phyloP scores from a whole-genome alignment of 345 rosid genomes.

The Citrus australasica region DNA sequence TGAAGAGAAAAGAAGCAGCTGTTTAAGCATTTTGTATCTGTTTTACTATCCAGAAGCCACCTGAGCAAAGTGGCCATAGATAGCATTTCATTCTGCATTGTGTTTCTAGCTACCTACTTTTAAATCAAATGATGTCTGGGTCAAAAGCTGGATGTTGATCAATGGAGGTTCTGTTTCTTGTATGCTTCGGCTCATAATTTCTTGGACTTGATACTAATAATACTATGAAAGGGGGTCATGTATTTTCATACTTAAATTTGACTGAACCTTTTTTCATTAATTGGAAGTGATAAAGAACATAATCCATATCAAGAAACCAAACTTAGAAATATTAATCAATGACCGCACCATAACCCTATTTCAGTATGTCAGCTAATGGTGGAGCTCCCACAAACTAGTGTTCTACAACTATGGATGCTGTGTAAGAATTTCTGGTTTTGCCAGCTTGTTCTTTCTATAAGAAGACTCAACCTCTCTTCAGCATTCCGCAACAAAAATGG shows the following conservation, averaged over 20 bases:
- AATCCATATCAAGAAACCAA: conserved; percentile 1
- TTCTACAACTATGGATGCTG: conserved; percentile 32
- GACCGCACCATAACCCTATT: conserved; percentile 33
- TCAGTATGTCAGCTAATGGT: conserved; percentile 24
- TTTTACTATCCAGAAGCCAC: conserved; percentile 8
- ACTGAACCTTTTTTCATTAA: conserved; percentile 2
- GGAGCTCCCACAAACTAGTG: conserved; percentile 41
- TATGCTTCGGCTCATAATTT: not conserved
- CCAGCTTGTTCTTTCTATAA: conserved; percentile 15
- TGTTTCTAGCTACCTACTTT: not conserved
- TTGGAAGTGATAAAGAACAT: not conserved
- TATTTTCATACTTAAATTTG: not conserved
- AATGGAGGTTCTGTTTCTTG: not conserved
- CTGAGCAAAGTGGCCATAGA: conserved; percentile 15
- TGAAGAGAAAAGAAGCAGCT: conserved; percentile 8
- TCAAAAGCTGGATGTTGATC: conserved; percentile 3
- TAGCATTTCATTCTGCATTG: conserved; percentile 4
- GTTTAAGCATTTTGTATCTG: not conserved
- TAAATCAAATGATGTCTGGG: not conserved
- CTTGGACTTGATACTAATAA: not conserved
- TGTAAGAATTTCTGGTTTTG: conserved; percentile 39
- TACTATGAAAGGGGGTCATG: not conserved
- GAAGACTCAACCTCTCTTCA: conserved; percentile 10
- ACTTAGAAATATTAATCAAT: not conserved
- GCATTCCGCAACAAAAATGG: not conserved